A percentile compares a stretch with the other conserved stretches of the same genome.
phyloP scores from a whole-genome alignment of 352 stramenopile genomes.

The Thalassiosira exigua region DNA sequence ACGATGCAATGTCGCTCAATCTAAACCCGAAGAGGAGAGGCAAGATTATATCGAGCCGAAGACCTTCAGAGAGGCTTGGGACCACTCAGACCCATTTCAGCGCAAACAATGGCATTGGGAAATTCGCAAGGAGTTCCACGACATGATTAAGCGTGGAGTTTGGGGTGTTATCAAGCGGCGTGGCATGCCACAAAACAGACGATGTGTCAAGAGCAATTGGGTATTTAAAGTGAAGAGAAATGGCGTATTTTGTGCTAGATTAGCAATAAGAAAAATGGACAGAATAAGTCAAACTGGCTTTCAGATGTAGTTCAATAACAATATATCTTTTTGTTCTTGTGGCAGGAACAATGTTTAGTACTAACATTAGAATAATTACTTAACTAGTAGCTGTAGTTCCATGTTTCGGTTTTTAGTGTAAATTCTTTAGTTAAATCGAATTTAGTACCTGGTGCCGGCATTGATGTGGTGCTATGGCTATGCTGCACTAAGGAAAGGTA shows the following conservation, averaged over 20 bases:
- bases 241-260: slow-evolving; percentile 17
- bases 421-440: no score
- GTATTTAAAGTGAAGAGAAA: slow-evolving; percentile 36
- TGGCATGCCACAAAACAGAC: not conserved
- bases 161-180: not conserved
- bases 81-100: slow-evolving; percentile 18
- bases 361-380: no score
- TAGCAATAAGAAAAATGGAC: no score
- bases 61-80: slow-evolving; percentile 8
- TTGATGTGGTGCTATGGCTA: no score
- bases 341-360: no score
- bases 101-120: slow-evolving; percentile 11
- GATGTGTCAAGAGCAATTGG: slow-evolving; percentile 26
- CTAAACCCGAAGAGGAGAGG: not conserved
- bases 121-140: slow-evolving; percentile 12
- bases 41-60: not conserved
- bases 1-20: not conserved
- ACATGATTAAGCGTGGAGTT: slow-evolving; percentile 11
- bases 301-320: no score
- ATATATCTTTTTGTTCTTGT: no score
- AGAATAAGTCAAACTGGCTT: no score
- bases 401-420: no score
- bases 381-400: no score
- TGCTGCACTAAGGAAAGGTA: no score
- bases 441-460: no score